Percentiles rank a stretch among this genome's conserved stretches.
Conservation (phyloP, 495 filamentous ascomycete genomes). For the Penicillium cinerascens region DNA sequence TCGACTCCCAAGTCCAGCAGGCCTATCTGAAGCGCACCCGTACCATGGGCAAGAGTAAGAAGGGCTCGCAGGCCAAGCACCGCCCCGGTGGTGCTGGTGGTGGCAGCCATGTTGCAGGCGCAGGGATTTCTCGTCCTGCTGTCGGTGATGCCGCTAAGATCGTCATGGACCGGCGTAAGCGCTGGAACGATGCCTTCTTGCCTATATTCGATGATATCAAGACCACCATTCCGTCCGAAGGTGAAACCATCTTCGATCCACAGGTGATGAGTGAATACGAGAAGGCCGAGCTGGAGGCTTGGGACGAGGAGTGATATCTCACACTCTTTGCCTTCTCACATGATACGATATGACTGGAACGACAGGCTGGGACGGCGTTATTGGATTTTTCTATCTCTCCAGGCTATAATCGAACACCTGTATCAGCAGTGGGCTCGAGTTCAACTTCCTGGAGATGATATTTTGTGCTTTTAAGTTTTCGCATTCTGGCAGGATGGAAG, state of each 20-base stretch:
- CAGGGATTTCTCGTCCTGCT: constrained; percentile 63
- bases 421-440: neutral
- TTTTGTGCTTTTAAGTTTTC: neutral
- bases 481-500: neutral
- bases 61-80: constrained; percentile 63
- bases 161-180: constrained; percentile 80
- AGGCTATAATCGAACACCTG: neutral
- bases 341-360: constrained; percentile 21
- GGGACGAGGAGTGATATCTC: constrained; percentile 58
- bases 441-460: neutral
- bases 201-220: constrained; percentile 79
- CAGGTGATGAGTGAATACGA: constrained; percentile 54
- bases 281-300: constrained; percentile 67
- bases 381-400: neutral
- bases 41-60: constrained; percentile 89
- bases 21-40: constrained; percentile 96
- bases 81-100: constrained; percentile 61
- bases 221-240: constrained; percentile 50
- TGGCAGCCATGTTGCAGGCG: constrained; percentile 48
- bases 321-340: constrained; percentile 1
- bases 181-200: constrained; percentile 85
- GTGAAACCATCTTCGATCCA: constrained; percentile 64
- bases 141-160: constrained; percentile 88
- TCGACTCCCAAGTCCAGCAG: constrained; percentile 91
- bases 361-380: constrained; percentile 21